Percentiles rank a stretch among this genome's conserved stretches.
Conservation (phyloP, 2,329 filamentous ascomycete species). For the Aspergillus japonicus region DNA sequence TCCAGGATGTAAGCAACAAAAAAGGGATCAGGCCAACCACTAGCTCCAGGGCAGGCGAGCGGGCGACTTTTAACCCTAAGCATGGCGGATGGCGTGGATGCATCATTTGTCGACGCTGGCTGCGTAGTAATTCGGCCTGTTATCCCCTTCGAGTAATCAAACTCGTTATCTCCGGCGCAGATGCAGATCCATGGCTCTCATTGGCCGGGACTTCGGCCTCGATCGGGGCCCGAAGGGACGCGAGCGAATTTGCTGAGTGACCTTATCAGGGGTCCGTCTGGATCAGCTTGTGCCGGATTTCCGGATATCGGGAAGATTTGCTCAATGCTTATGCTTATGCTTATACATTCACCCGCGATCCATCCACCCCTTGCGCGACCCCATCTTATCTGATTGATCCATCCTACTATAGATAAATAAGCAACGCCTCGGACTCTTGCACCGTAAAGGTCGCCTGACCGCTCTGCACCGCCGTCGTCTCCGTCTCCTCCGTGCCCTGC, state of each 20-base stretch:
- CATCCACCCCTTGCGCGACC: not conserved
- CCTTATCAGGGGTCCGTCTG: too few relatives aligned
- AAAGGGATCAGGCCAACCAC: not conserved
- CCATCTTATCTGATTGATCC: conserved; percentile 2
- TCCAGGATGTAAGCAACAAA: not conserved
- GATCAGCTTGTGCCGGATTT: not conserved
- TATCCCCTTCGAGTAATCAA: not conserved
- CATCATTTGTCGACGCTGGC: not conserved
- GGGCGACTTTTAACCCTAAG: not conserved
- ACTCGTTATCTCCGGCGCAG: not conserved
- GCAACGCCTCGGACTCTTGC: conserved; percentile 49
- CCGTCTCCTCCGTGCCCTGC: conserved; percentile 34
- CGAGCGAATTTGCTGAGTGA: not conserved
- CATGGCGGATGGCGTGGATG: not conserved
- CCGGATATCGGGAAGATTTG: not conserved
- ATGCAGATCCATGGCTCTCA: not conserved
- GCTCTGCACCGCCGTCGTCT: conserved; percentile 22
- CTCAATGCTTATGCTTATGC: too few relatives aligned
- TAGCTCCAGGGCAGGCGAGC: not conserved
- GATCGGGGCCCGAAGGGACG: not conserved
- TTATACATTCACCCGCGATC: too few relatives aligned
- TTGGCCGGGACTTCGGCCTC: not conserved
- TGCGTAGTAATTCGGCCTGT: not conserved
- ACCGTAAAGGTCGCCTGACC: conserved; percentile 43
- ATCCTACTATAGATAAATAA: conserved; percentile 44